Evolutionary conservation across 768 basidiomycete genomes (phyloP), one percentile per base, ranked within the genome.

Genomic region (Boletellus ananiceps): DNA sequence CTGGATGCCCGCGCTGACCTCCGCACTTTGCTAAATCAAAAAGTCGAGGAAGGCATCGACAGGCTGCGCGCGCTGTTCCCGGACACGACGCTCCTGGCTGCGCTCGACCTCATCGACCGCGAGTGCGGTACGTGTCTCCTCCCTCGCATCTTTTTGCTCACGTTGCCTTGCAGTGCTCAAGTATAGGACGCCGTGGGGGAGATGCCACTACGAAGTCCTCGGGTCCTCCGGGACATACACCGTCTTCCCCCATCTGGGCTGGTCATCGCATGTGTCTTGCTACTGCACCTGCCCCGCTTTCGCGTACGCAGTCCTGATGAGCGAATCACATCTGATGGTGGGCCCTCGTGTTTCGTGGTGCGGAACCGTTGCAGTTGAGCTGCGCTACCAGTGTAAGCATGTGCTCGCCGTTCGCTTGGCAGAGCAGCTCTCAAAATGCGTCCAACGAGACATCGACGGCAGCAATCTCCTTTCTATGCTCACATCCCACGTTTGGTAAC

Each of bases 261-360:
- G 76, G 41, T 60, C 73, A 11, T 59, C 66, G 18, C 66, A 71
- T 4, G 54, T 59, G 31, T 71, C 78, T 11, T 75, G 75, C 52
- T 88, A 82, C 53, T 91, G 89, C 63, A 78, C 83, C 13, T 92
- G 88, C 58, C 84, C 86, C 2, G 80, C 89, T 0, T 91, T 88
- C 59, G 66, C 78, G 4, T 82, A 79, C 50, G 74, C 79, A 6
- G 84, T 87, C 15, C 65, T 91, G 31, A 68, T 78, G 41, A 72
- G 78, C 15, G 75, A 77, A 39, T 75, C 78, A 2, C 81, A 88
- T 59, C 59, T 82, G 16, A 83, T 86, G 84, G 89, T 85, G 47
- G 29, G 69, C 46, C 35, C 45, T 19, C 42, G 14, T 33, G 40
- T 45, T 13, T 41, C 8, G 27, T 43, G 8, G 31, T 19, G 23